Percentiles rank a stretch among this genome's conserved stretches.
Evolutionary conservation across 192 early-diverging fungal genomes (phyloP).

Genomic region (Physocladia obscura): DNA sequence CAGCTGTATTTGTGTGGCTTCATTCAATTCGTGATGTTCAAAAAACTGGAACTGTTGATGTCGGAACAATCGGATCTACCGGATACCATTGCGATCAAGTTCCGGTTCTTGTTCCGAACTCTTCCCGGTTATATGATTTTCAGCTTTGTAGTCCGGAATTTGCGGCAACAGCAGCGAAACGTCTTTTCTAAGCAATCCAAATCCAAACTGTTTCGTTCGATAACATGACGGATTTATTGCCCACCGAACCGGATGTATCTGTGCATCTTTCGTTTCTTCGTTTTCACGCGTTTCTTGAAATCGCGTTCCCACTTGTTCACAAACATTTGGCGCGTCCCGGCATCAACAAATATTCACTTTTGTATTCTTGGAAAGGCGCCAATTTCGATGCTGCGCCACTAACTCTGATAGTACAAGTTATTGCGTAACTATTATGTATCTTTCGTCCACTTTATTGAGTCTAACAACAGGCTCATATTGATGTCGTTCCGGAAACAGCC

Average conservation of each 20-base stretch:
- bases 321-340: conserved; percentile 26
- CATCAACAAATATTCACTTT: conserved; percentile 33
- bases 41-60: too few species aligned
- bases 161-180: neutral
- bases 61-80: too few species aligned
- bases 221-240: too few species aligned
- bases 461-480: conserved; percentile 50
- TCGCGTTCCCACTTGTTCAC: conserved; percentile 8
- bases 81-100: too few species aligned
- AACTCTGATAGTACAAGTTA: conserved; percentile 29
- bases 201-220: too few species aligned
- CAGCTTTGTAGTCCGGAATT: too few species aligned
- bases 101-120: too few species aligned
- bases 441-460: neutral
- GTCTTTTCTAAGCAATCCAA: neutral
- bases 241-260: too few species aligned
- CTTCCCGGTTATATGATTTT: too few species aligned
- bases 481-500: conserved; percentile 32
- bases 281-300: conserved; percentile 7
- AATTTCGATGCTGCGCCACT: conserved; percentile 21
- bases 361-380: conserved; percentile 44
- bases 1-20: too few species aligned
- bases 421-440: neutral
- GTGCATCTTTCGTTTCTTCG: conserved; percentile 16
- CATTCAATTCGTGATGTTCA: too few species aligned